phyloP scores from a whole-genome alignment of 1,284 basidiomycete species.

The Afroboletus lepidellus region DNA sequence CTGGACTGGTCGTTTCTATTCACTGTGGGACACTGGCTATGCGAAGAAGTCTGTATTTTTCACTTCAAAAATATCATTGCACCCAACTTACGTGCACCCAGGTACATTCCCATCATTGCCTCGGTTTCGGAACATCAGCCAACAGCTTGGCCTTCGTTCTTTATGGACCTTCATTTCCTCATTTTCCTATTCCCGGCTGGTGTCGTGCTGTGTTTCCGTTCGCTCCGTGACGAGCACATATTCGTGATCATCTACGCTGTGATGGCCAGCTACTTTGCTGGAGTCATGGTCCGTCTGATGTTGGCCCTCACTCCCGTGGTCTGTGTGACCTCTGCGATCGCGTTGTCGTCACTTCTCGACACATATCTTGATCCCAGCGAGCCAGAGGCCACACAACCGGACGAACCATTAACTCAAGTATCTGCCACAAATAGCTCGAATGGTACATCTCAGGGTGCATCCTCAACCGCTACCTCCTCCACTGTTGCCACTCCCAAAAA shows the following conservation, averaged over 20 bases:
- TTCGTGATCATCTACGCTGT: conserved; percentile 99
- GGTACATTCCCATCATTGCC: conserved; percentile 97
- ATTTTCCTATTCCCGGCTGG: conserved; percentile 98
- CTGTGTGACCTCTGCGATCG: conserved; percentile 89
- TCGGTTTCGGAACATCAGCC: conserved; percentile 99
- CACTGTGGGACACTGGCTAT: conserved; percentile 98
- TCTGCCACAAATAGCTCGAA: conserved; percentile 29
- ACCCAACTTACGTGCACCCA: conserved; percentile 32
- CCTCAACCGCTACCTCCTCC: conserved; percentile 26
- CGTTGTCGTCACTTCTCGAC: conserved; percentile 86
- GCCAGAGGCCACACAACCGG: conserved; percentile 48
- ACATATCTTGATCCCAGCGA: conserved; percentile 80
- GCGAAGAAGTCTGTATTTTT: conserved; percentile 78
- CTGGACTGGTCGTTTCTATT: conserved; percentile 99
- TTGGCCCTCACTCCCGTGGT: conserved; percentile 90
- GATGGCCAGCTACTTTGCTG: conserved; percentile 97
- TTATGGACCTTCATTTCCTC: conserved; percentile 98
- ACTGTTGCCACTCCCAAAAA: conserved; percentile 50
- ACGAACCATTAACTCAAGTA: conserved; percentile 25
- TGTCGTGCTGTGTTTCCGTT: conserved; percentile 89
- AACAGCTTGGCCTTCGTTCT: conserved; percentile 99
- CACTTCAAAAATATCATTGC: background rate
- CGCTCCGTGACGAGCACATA: conserved; percentile 94
- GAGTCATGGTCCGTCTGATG: conserved; percentile 98
- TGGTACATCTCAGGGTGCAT: conserved; percentile 28